Conservation (phyloP, 495 filamentous ascomycete species). For the Penicillium flavigenum region DNA sequence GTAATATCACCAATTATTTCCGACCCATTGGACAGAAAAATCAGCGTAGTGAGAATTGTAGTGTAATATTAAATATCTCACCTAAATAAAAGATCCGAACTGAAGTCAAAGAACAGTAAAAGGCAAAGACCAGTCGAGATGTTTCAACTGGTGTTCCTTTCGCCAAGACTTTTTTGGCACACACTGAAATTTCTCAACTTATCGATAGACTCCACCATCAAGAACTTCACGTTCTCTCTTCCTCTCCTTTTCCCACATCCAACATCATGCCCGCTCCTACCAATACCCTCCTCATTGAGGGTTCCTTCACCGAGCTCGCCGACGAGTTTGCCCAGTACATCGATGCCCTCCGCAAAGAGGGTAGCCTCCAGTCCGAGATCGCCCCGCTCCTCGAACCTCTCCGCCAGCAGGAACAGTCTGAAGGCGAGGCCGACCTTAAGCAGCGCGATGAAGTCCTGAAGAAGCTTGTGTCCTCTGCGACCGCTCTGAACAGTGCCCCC, state of each 20-base stretch:
- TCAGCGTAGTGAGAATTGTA: background rate
- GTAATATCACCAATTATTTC: conserved; percentile 8
- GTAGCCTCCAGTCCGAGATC: conserved; percentile 66
- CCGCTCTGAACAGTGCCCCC: conserved; percentile 71
- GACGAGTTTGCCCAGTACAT: conserved; percentile 86
- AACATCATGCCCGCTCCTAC: conserved; percentile 52
- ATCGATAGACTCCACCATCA: conserved; percentile 49
- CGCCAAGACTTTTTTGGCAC: conserved; percentile 49
- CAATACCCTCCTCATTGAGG: conserved; percentile 81
- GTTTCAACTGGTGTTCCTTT: conserved; percentile 24
- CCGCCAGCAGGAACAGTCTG: conserved; percentile 49
- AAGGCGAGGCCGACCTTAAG: conserved; percentile 48
- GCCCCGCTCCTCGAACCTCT: conserved; percentile 65
- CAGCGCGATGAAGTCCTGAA: conserved; percentile 84
- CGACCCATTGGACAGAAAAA: background rate
- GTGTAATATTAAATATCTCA: background rate
- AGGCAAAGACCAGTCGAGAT: conserved; percentile 1
- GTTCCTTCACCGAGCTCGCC: conserved; percentile 81
- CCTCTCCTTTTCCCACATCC: conserved; percentile 26
- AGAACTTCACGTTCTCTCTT: conserved; percentile 29
- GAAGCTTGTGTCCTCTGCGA: conserved; percentile 75
- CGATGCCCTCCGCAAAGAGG: conserved; percentile 60
- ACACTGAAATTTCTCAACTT: conserved; percentile 50
- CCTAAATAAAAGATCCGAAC: background rate
- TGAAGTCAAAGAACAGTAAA: background rate